Conservation (phyloP, 441 rosid species). For the Bocquillonia castaneifolia region DNA sequence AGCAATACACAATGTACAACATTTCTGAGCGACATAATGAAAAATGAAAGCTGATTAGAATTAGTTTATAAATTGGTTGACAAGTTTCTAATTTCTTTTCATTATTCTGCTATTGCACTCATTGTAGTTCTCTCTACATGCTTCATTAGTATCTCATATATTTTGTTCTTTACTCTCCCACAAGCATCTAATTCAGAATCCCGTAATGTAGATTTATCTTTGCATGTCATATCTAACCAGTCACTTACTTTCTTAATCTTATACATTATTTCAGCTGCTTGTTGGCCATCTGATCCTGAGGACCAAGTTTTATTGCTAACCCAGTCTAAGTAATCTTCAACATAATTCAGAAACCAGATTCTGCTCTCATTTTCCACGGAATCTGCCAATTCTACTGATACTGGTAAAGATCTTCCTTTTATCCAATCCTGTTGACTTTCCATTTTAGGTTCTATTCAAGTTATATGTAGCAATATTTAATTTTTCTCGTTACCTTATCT, state of each 20-base stretch:
- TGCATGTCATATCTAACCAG: constrained; percentile 47
- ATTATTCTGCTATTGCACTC: constrained; percentile 13
- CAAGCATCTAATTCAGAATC: constrained; percentile 42
- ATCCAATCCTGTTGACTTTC: constrained; percentile 25
- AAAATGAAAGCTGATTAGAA: too few species aligned
- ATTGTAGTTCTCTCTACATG: constrained; percentile 64
- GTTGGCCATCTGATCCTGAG: constrained; percentile 34
- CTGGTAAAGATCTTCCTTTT: constrained; percentile 32
- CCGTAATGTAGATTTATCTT: constrained; percentile 21
- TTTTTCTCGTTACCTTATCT: too few species aligned
- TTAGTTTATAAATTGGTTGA: too few species aligned
- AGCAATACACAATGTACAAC: too few species aligned
- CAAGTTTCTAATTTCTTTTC: not conserved
- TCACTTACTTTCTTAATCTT: constrained; percentile 62
- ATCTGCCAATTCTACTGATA: constrained; percentile 36
- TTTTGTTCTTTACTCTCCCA: constrained; percentile 51
- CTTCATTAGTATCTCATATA: constrained; percentile 56
- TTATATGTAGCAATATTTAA: too few species aligned
- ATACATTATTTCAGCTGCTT: constrained; percentile 48
- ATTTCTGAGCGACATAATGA: too few species aligned
- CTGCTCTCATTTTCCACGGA: constrained; percentile 44
- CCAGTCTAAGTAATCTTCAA: constrained; percentile 56
- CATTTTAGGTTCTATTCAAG: constrained; percentile 14
- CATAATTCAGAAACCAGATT: constrained; percentile 46
- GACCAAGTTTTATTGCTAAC: constrained; percentile 30